Conservation (phyloP, 768 basidiomycete genomes). For the Phanerochaete carnosa region DNA sequence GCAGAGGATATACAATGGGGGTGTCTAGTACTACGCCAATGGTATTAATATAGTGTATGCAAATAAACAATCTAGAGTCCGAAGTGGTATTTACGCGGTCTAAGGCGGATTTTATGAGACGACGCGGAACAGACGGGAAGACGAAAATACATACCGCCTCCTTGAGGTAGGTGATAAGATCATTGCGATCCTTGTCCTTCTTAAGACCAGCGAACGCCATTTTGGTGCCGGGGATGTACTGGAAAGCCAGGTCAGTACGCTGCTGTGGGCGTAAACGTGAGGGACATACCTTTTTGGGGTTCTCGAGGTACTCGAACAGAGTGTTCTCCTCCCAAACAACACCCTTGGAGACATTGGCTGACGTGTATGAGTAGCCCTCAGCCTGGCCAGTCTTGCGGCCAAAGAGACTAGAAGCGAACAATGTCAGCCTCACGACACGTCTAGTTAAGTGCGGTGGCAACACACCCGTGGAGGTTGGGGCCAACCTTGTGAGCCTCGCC, state of each 20-base stretch:
- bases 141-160: slow-evolving; percentile 51
- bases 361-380: slow-evolving; percentile 86
- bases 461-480: slow-evolving; percentile 92
- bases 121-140: not conserved
- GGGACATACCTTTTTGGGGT: slow-evolving; percentile 87
- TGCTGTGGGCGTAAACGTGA: slow-evolving; percentile 5
- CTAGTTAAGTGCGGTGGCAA: slow-evolving; percentile 1
- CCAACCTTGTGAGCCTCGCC: slow-evolving; percentile 87
- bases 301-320: slow-evolving; percentile 94
- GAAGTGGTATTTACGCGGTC: slow-evolving; percentile 16
- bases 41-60: slow-evolving; percentile 12
- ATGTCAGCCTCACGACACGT: not conserved
- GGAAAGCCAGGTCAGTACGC: not conserved
- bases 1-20: slow-evolving; percentile 3
- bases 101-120: not conserved
- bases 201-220: slow-evolving; percentile 99
- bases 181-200: slow-evolving; percentile 97
- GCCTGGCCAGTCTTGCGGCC: slow-evolving; percentile 86
- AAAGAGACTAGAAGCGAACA: slow-evolving; percentile 50
- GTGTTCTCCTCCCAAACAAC: slow-evolving; percentile 82
- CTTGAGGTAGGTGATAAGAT: slow-evolving; percentile 86
- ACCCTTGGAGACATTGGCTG: slow-evolving; percentile 95
- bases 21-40: slow-evolving; percentile 12
- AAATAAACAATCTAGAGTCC: slow-evolving; percentile 6
- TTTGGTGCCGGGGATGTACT: slow-evolving; percentile 97